Conservation (phyloP, 1,139 yeast genomes). For the Scheffersomyces illinoinensis region DNA sequence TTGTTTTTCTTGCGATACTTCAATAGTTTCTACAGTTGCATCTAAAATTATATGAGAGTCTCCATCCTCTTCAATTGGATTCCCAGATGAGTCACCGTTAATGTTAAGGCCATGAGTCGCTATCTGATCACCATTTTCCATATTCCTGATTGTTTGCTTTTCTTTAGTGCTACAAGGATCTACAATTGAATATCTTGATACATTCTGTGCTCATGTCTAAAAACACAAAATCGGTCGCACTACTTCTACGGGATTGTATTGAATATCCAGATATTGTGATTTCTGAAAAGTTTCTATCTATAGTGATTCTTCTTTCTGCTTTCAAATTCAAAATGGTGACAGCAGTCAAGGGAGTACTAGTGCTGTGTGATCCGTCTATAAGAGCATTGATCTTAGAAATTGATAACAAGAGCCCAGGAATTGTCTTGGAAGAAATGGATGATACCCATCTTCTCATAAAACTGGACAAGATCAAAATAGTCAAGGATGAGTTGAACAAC, state of each 20-base stretch:
- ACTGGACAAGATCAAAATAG: constrained; percentile 68
- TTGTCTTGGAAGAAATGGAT: constrained; percentile 76
- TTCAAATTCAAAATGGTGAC: constrained; percentile 34
- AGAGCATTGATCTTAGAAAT: constrained; percentile 81
- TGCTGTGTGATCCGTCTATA: constrained; percentile 84
- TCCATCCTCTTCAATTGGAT: background rate
- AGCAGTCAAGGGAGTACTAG: constrained; percentile 48
- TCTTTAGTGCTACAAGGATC: background rate
- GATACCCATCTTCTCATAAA: constrained; percentile 87
- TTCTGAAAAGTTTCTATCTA: background rate
- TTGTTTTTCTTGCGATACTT: background rate
- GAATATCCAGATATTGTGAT: background rate
- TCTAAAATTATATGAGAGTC: background rate
- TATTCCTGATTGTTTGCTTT: background rate
- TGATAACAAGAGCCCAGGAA: constrained; percentile 70
- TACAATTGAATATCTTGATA: background rate
- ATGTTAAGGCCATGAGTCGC: background rate
- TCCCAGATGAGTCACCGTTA: background rate
- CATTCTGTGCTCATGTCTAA: background rate
- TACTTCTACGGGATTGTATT: background rate
- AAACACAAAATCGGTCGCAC: background rate
- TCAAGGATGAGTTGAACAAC: constrained; percentile 74
- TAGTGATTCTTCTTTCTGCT: background rate
- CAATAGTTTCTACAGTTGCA: background rate
- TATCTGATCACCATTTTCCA: background rate